Base-by-base conservation (phyloP, 768 basidiomycete genomes). In the Boletus barrowsii region DNA sequence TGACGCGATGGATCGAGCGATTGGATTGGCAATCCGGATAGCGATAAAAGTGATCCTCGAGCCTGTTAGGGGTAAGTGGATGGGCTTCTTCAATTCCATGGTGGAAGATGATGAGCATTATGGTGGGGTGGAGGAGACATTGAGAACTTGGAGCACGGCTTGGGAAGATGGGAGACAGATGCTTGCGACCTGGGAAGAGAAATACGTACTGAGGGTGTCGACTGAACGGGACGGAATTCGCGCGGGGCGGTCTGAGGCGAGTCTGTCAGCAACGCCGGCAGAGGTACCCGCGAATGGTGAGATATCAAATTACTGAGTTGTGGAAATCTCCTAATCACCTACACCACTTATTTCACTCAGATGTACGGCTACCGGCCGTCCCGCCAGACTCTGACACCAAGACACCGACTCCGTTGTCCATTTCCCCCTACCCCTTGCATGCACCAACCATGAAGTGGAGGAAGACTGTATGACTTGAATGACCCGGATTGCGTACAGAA, bases 81-180 rank as follows among this genome's bases (percentile, higher is more conserved):
- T 74, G 2, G 81, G 81, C 9, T 68, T 91, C 13, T 90, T 88
- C 88, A 84, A 88, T 51, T 86, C 84, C 70, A 67, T 87, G 18
- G 70, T 79, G 10, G 80, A 84, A 5, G 84, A 84, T 45, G 83
- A 81, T 3, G 84, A 85, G 72, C 67, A 75, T 71, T 83, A 83
- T 59, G 83, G 76, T 0, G 83, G 83, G 11, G 75, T 76, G 10
- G 76, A 75, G 24, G 87, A 89, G 72, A 90, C 87, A 10, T 68
- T 81, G 18, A 73, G 73, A 1, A 83, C 87, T 6, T 91, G 88
- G 88, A 70, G 73, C 59, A 68, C 69, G 42, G 75, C 87, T 15
- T 90, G 81, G 80, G 72, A 62, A 11, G 84, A 5, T 4, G 51
- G 26, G 14, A 10, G 3, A 26, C 45, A 48, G n/a, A 22, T 9